Evolutionary conservation across 306 rosid species (phyloP), one percentile per base, ranked within the genome.

Genomic region (Trifolium pratense): DNA sequence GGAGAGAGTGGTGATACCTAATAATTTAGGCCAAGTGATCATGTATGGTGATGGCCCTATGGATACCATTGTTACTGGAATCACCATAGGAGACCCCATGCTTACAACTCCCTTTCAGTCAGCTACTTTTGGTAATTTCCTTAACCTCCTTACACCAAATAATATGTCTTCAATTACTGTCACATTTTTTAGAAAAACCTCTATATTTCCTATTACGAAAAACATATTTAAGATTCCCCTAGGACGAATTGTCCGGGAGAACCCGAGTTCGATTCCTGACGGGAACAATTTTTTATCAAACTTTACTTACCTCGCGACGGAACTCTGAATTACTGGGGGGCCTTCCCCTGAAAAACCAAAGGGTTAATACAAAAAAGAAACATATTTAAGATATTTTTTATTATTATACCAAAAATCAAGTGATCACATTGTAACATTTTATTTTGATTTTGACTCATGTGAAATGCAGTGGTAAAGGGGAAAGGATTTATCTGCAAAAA

Each of bases 11-110:
- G 60, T 70, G 71, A 10, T 83, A 60, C 75, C 86, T 57, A 75
- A 75, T 66, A 51, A 32, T 42, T n/a, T 49, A 37, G 18, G 14
- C 1, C 21, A 64, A n/a, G 57, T 82, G 8, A 0, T 64, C 40
- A 78, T 82, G 83, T 82, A 63, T 75, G 86, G 83, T 25, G 86
- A 71, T 70, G 81, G 84, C 4, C 57, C 68, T 34, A 1, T 1
- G 34, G 12, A 75, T 0, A 79, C 84, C 23, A 31, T 70, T 70
- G 77, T 83, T 15, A 14, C 16, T 14, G 84, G 84, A 31, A 21
- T 8, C 49, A 65, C 26, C 37, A 52, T 48, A 21, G 21, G 16
- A 8, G 51, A 46, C 20, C 9, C 7, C 21, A 14, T 20, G 5
- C 10, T 45, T 1, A 16, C 73, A 31, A 49, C 70, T 5, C 57